Conservation (phyloP, 176 grass and related monocot genomes). For the Bolboschoenus planiculmis region DNA sequence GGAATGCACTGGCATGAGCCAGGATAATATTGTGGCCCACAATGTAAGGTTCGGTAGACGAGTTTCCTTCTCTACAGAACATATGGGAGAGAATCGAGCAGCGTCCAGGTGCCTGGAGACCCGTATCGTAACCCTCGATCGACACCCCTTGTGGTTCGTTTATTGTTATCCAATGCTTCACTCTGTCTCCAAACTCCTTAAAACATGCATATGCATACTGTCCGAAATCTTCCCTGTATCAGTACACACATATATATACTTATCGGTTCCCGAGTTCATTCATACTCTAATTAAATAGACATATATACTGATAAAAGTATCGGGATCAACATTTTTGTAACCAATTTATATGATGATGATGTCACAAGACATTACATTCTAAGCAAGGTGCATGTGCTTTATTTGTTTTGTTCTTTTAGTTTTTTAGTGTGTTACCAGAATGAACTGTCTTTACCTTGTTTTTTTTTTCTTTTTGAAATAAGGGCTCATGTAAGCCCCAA, state of each 20-base stretch:
- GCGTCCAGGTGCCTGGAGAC: conserved; percentile 75
- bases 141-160: conserved; percentile 76
- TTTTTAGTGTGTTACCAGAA: not conserved
- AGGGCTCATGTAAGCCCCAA: too few relatives aligned
- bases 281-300: not conserved
- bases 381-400: not conserved
- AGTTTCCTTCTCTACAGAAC: conserved; percentile 68
- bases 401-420: not conserved
- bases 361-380: not conserved
- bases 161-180: conserved; percentile 90
- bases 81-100: conserved; percentile 80
- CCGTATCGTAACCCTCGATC: conserved; percentile 78
- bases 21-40: conserved; percentile 76
- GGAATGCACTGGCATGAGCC: conserved; percentile 68
- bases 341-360: not conserved
- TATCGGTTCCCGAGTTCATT: not conserved
- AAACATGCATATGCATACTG: conserved; percentile 77
- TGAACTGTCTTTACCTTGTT: not conserved
- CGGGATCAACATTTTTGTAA: not conserved
- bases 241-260: not conserved
- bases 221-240: conserved; percentile 75
- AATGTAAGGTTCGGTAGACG: conserved; percentile 81
- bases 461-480: too few relatives aligned
- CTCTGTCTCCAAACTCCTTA: conserved; percentile 83
- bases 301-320: not conserved